Evolutionary conservation across 192 early-diverging fungal genomes (phyloP).

Genomic region (Lobosporangium transversale): DNA sequence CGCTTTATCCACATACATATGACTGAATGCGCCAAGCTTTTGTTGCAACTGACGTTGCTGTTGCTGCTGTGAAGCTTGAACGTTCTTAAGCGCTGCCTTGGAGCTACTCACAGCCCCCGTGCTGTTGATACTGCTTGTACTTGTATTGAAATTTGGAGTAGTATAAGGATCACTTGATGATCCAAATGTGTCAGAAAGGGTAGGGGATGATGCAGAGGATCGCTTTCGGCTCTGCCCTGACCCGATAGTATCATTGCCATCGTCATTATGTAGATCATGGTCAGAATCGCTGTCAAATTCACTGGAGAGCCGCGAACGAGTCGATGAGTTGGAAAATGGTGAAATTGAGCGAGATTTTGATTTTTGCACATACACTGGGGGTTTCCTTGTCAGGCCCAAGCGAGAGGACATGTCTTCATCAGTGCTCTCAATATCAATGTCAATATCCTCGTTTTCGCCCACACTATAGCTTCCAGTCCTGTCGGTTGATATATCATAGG

Average conservation of each 20-base stretch:
- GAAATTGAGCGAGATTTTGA: constrained; percentile 49
- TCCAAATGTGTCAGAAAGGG: constrained; percentile 25
- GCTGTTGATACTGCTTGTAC: constrained; percentile 47
- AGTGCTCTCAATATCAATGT: constrained; percentile 46
- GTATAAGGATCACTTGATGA: constrained; percentile 31
- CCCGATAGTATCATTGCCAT: constrained; percentile 21
- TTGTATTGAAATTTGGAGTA: constrained; percentile 43
- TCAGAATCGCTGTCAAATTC: constrained; percentile 45
- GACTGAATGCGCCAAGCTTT: not conserved
- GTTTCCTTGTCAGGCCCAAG: constrained; percentile 4
- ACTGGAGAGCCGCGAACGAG: constrained; percentile 37
- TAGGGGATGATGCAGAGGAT: constrained; percentile 17
- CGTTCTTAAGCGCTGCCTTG: constrained; percentile 31
- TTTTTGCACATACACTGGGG: constrained; percentile 14
- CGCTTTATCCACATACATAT: constrained; percentile 27
- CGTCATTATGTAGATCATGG: constrained; percentile 13
- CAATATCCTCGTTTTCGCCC: constrained; percentile 44
- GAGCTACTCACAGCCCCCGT: constrained; percentile 17
- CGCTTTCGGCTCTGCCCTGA: constrained; percentile 23
- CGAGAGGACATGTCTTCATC: constrained; percentile 26
- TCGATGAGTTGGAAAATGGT: constrained; percentile 42
- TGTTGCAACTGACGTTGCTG: constrained; percentile 2
- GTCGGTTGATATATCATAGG: constrained; percentile 10
- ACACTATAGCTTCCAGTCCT: constrained; percentile 21
- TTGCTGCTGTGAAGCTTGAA: constrained; percentile 13